Conservation (phyloP, 345 rosid species). For the Acer yangbiense region DNA sequence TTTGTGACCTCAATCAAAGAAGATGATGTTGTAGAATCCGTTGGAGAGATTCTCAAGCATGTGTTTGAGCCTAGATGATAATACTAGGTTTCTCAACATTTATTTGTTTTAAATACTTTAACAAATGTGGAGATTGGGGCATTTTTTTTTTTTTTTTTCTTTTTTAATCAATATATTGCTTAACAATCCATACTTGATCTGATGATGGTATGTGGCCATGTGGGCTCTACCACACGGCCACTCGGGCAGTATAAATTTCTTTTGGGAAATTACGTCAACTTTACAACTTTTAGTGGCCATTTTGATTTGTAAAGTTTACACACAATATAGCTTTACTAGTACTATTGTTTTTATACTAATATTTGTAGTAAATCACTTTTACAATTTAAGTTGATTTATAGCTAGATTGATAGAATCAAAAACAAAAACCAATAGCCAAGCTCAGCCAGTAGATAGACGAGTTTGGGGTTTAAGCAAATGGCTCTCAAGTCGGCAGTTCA, state of each 20-base stretch:
- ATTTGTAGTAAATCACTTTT: not conserved
- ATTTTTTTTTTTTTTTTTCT: not conserved
- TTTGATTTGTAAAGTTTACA: not conserved
- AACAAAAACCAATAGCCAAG: too few relatives aligned
- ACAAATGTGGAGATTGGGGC: not conserved
- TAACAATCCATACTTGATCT: not conserved
- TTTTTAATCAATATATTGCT: not conserved
- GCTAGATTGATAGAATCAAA: too few relatives aligned
- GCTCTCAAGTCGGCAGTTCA: fast-evolving
- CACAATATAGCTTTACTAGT: not conserved
- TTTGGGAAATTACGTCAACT: not conserved
- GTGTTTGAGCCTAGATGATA: conserved; percentile 41
- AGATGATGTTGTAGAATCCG: conserved; percentile 52
- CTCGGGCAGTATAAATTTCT: not conserved
- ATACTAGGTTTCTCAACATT: conserved; percentile 3
- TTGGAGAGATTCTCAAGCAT: conserved; percentile 60
- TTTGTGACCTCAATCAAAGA: conserved; percentile 60
- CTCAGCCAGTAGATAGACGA: too few relatives aligned
- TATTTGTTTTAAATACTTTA: not conserved
- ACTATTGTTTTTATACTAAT: too few relatives aligned
- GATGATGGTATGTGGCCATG: not conserved
- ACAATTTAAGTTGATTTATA: not conserved
- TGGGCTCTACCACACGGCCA: conserved; percentile 26
- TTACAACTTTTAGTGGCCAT: not conserved
- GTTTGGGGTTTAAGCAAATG: too few relatives aligned